Base-by-base conservation (phyloP, 208 protist species). In the Leptomonas seymouri region DNA sequence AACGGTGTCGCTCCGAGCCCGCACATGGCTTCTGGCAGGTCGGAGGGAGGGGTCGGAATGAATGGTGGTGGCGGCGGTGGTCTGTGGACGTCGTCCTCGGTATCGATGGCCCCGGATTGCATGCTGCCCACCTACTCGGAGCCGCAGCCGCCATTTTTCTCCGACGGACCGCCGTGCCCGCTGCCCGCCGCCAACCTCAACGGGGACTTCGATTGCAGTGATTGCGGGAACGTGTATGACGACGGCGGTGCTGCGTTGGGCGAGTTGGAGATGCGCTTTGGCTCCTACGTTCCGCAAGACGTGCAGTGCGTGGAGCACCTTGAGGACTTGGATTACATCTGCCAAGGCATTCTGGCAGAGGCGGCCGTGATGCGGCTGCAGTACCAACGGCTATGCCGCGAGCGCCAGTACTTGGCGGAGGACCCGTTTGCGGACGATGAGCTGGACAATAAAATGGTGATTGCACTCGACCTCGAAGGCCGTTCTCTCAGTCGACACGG, bases 391-490 rank as follows among this genome's bases (percentile, higher is more conserved):
- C 57, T 42, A 30, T 61, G 56, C 25, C 62, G 53, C 0, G 46
- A 46, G 57, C 48, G 63, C 0, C 16, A 36, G 51, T 68, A 63
- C 57, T 41, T 36, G 28, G 27, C 45, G 6, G 57, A 67, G 20
- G 34, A 49, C 21, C 15, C 27, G 2, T 39, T 28, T 12, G 54
- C 57, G 3, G 51, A 72, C 12, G 27, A 41, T 14, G 62, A 76
- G 14, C 57, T 63, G 46, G 54, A 74, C 39, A 51, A 55, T 27
- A 71, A 49, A 18, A n/a, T 75, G 30, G 72, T 71, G 0, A 36
- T 90, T 31, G 84, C 78, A 0, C 75, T 90, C 5, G 84, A 87
- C 67, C 72, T 90, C 23, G 81, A 90, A 54, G 84, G 81, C 25
- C 62, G 69, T 23, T 75, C 81, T 23, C 75, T 90, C 15, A 81